Base-by-base conservation (phyloP, 2,329 filamentous ascomycete species). In the Fusarium hainanense region DNA sequence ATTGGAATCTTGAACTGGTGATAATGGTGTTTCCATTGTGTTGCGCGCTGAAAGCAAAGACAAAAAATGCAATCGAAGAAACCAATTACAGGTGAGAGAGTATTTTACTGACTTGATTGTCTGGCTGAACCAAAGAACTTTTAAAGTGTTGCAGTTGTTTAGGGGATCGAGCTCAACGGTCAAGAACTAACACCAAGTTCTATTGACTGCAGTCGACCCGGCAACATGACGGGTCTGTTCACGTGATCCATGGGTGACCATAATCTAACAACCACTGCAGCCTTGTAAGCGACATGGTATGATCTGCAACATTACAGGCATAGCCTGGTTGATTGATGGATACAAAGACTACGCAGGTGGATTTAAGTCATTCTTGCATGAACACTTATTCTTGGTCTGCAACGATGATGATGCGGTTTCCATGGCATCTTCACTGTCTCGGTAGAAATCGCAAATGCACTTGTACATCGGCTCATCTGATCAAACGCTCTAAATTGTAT, bases 21-120 rank as follows among this genome's bases (percentile, higher is more conserved):
- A 74, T 48, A 76, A 63, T 58, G 75, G 74, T 50, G 72, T 70
- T 62, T 71, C 66, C 74, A 76, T 75, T 54, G 57, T 74, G 67
- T 61, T 64, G 54, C 52, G 57, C 65, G 61, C 67, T 70, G 59
- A 68, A 69, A 66, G 43, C 58, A 67, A 68, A 66, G 46, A 32
- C 28, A 56, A 51, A 56, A 51, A 60, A 47, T 23, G 52, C 54
- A 67, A 64, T 59, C 23, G 56, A 63, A 56, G 44, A 65, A 42
- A 52, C 23, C 54, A 63, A 60, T 18, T 13, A 46, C 28, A 57
- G 37, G 40, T 40, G 23, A 40, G 23, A 44, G 50, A 46, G 32
- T 25, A 54, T 49, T 49, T 50, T 32, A 44, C 48, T 50, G 54
- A 52, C 42, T 54, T 63, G 23, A 20, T 50, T 32, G 30, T 58